These are phyloP conservation scores for Crithidia thermophila DNA, from an alignment of 208 protist genomes.

Conservation along the genomic window DNA sequence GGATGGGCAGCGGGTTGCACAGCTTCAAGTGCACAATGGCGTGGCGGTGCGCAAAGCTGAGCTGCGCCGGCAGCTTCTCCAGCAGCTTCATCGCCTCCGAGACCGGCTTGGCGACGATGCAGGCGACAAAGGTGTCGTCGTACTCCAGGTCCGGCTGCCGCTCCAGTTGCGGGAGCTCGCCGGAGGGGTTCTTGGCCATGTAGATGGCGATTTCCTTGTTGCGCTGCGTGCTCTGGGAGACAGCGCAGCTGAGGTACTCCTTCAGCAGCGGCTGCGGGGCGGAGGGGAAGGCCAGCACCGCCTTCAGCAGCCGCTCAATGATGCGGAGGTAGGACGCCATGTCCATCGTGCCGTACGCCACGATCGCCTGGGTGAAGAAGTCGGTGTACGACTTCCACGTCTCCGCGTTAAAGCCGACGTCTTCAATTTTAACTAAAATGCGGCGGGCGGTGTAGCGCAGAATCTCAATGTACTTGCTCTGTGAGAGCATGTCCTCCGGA, in stretches of 20 bases:
- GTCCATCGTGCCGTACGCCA: conserved; percentile 47
- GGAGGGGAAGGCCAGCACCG: conserved; percentile 41
- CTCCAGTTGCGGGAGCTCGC: conserved; percentile 15
- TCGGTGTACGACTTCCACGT: conserved; percentile 54
- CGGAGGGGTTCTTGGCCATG: conserved; percentile 4
- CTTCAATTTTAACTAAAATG: conserved; percentile 49
- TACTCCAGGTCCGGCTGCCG: conserved; percentile 41
- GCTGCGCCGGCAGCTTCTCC: conserved; percentile 30
- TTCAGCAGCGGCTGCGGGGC: conserved; percentile 38
- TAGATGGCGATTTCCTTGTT: conserved; percentile 15
- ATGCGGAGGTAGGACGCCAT: conserved; percentile 29
- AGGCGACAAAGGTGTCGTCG: conserved; percentile 32
- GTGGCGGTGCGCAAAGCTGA: conserved; percentile 52
- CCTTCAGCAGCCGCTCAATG: conserved; percentile 34
- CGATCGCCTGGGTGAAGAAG: conserved; percentile 45
- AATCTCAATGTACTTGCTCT: conserved; percentile 37
- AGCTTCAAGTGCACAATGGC: conserved; percentile 52
- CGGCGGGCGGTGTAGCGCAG: conserved; percentile 41
- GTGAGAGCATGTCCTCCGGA: conserved; percentile 22
- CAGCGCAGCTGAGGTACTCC: conserved; percentile 46
- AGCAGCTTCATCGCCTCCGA: conserved; percentile 28
- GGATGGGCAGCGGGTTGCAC: conserved; percentile 56
- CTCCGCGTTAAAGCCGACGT: conserved; percentile 38
- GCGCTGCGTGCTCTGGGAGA: conserved; percentile 41
- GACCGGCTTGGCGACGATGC: conserved; percentile 30